Percentiles rank a stretch among this genome's conserved stretches.
Evolutionary conservation across 805 yeast genomes (phyloP).

Genomic region (Lipomyces mesembrius): DNA sequence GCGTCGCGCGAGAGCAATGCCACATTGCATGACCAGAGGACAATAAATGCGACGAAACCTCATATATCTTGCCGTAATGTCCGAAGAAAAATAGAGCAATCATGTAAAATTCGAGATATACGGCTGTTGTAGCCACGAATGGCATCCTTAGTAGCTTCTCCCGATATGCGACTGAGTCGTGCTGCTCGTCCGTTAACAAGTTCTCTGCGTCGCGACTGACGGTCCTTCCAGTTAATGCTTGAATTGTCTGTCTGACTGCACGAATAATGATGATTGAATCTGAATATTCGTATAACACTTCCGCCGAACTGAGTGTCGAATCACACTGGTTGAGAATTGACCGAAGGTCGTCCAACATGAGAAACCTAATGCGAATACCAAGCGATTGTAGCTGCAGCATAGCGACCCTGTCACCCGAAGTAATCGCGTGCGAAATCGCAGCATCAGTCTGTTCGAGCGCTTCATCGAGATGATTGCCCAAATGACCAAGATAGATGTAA

Average conservation of each 20-base stretch:
- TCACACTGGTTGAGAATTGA: slow-evolving; percentile 10
- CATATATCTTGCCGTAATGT: slow-evolving; percentile 17
- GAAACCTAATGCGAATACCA: slow-evolving; percentile 16
- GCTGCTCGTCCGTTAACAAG: slow-evolving; percentile 26
- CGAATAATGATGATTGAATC: slow-evolving; percentile 23
- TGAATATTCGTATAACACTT: slow-evolving; percentile 13
- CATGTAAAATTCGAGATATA: slow-evolving; percentile 18
- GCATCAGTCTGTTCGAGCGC: background rate
- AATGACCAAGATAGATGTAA: slow-evolving; percentile 19
- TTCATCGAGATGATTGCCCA: slow-evolving; percentile 3
- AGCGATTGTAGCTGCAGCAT: slow-evolving; percentile 28
- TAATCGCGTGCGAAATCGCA: slow-evolving; percentile 19
- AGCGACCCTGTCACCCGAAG: slow-evolving; percentile 30
- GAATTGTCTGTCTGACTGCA: slow-evolving; percentile 15
- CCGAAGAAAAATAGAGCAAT: slow-evolving; percentile 28
- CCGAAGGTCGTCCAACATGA: slow-evolving; percentile 12
- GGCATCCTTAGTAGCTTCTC: slow-evolving; percentile 7
- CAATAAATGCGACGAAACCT: slow-evolving; percentile 14
- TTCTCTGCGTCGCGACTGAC: slow-evolving; percentile 5
- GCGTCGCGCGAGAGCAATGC: slow-evolving; percentile 16
- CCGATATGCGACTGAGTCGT: slow-evolving; percentile 27
- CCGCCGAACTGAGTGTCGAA: slow-evolving; percentile 2
- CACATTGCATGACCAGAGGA: background rate
- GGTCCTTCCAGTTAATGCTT: slow-evolving; percentile 19
- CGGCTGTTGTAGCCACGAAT: slow-evolving; percentile 18